Base-by-base conservation (phyloP, 169 alveolate genomes). In the Pseudocohnilembus persalinus region DNA sequence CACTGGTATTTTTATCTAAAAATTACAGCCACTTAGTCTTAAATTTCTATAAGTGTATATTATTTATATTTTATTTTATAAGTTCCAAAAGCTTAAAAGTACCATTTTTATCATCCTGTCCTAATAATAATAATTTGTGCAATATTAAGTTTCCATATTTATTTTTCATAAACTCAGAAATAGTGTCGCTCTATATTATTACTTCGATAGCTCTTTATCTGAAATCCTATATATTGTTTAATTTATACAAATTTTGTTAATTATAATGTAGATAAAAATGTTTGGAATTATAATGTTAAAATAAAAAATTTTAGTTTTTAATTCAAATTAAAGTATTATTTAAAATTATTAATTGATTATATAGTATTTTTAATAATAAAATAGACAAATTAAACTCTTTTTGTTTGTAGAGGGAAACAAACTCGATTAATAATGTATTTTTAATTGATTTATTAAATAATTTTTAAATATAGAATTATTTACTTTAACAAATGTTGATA, bases 161-260 rank as follows among this genome's bases (percentile, higher is more conserved):
- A 20, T 34, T 79, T 79, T 79, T 79, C 84, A 79, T 79, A 29
- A 79, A 79, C 76, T 79, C 84, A 20, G 76, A 68, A 29, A 79
- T 79, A 28, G 76, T 35, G 29, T 72, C 30, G 31, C 29, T 79
- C 63, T 49, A 49, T 35, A 79, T 64, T 49, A 79, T 79, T 63
- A 29, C 84, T 20, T 79, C n/a, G 27, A 79, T 79, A n/a, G 84
- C 84, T 79, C 76, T 79, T 27, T 79, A 29, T 28, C 63, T 34
- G n/a, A 79, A 79, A 31, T 79, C 84, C 76, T 79, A 6, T 29
- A 6, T 6, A 75, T 4, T 26, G 4, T 34, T 27, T 25, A 35
- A 49, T 49, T 34, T 34, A 35, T 64, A 63, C 0, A 29, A 35
- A 32, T 34, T 26, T 79, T 0, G 4, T 4, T 29, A 29, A 64